A percentile compares a stretch with the other conserved stretches of the same genome.
phyloP scores from a whole-genome alignment of 1,284 basidiomycete genomes.

The Naganishia sp. region DNA sequence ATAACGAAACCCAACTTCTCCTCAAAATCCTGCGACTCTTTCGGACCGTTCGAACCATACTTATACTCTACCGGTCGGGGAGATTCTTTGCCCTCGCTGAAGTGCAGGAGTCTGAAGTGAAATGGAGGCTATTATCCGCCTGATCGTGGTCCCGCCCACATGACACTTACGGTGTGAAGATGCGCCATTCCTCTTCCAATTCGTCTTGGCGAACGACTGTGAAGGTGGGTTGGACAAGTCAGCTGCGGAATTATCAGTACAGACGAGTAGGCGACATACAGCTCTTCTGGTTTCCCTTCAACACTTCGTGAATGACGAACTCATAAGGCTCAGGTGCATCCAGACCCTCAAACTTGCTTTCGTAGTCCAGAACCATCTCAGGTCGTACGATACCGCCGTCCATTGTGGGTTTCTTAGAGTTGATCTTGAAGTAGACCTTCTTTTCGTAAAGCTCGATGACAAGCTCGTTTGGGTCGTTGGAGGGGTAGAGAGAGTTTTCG shows the following conservation, averaged over 20 bases:
- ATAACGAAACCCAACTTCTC: conserved; percentile 30
- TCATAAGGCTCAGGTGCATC: conserved; percentile 50
- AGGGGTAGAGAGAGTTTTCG: conserved; percentile 44
- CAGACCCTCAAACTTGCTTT: conserved; percentile 34
- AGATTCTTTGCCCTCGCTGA: conserved; percentile 31
- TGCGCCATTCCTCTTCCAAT: conserved; percentile 48
- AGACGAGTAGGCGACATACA: conserved; percentile 30
- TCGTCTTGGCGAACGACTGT: conserved; percentile 51
- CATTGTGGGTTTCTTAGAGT: conserved; percentile 31
- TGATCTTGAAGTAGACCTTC: conserved; percentile 32
- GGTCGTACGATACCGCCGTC: conserved; percentile 26
- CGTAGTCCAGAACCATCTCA: conserved; percentile 29
- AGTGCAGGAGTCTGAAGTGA: conserved; percentile 30
- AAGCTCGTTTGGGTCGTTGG: conserved; percentile 27
- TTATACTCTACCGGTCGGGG: conserved; percentile 32
- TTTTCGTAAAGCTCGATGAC: conserved; percentile 32
- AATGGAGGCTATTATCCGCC: background rate
- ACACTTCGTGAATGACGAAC: conserved; percentile 48
- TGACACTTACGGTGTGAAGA: conserved; percentile 45
- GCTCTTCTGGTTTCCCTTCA: conserved; percentile 50
- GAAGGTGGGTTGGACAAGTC: background rate
- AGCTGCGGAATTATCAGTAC: background rate
- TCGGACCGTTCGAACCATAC: conserved; percentile 35
- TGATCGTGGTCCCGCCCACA: background rate
- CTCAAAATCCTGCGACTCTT: conserved; percentile 35